These are phyloP conservation scores for Silene uniflora DNA, from an alignment of 148 eudicot species.

Conservation along the genomic window DNA sequence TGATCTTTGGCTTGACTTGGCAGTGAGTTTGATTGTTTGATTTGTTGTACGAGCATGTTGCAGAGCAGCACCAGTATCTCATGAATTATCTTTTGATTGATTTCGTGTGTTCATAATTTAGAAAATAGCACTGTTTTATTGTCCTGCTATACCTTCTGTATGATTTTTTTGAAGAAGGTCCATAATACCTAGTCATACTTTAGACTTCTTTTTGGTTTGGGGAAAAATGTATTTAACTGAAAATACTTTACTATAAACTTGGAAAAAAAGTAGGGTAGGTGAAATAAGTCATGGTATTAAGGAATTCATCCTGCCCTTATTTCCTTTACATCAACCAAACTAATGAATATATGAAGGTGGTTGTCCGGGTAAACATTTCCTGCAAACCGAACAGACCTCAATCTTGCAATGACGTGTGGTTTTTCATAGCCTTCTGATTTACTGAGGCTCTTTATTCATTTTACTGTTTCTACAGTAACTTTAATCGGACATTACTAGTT, in stretches of 20 bases:
- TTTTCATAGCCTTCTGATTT: background rate
- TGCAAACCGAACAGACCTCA: background rate
- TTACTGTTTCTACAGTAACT: background rate
- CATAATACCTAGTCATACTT: background rate
- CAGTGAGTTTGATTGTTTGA: background rate
- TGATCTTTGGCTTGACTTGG: background rate
- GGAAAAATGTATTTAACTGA: background rate
- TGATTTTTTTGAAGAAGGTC: background rate
- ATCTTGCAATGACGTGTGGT: background rate
- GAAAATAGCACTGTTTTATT: background rate
- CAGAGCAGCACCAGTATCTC: background rate
- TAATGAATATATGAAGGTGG: background rate
- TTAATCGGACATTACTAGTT: background rate
- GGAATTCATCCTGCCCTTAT: background rate
- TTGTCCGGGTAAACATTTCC: background rate
- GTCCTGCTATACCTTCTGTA: background rate
- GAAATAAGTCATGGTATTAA: background rate
- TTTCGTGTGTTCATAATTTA: too few relatives aligned
- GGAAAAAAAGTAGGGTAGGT: background rate
- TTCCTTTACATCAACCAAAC: background rate
- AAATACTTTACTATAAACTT: background rate
- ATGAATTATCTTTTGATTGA: background rate
- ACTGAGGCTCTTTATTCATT: background rate
- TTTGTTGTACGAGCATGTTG: background rate
- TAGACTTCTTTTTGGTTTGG: background rate